phyloP scores from a whole-genome alignment of 2,329 filamentous ascomycete genomes.

The Akanthomyces dipterigenus region DNA sequence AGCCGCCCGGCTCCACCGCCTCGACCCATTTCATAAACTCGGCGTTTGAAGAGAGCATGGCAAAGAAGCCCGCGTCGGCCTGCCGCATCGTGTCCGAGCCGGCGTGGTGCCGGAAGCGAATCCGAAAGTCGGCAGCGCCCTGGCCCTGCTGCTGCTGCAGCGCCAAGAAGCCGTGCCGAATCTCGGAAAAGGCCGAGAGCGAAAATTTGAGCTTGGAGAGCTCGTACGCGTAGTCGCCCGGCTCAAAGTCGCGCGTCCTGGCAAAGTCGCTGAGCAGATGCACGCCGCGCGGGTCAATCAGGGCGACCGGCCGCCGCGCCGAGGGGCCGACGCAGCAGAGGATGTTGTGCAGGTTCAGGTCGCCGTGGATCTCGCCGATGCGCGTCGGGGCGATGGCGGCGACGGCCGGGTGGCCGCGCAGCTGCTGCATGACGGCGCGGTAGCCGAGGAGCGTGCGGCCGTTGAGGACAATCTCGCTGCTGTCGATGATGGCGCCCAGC shows the following conservation, averaged over 20 bases:
- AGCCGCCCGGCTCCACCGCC: neutral
- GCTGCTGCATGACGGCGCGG: neutral
- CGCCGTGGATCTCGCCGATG: slow-evolving; percentile 7
- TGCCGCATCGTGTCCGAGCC: slow-evolving; percentile 5
- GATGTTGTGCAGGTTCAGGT: slow-evolving; percentile 10
- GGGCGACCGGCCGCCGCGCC: neutral
- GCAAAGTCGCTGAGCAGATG: slow-evolving; percentile 10
- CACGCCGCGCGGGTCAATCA: slow-evolving; percentile 11
- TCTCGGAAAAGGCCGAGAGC: slow-evolving; percentile 6
- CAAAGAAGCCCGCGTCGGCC: slow-evolving; percentile 4
- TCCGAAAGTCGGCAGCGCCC: neutral
- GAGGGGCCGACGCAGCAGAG: neutral
- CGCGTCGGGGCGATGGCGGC: neutral
- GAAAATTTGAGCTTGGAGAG: slow-evolving; percentile 9
- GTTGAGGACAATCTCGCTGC: neutral
- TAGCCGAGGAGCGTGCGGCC: neutral
- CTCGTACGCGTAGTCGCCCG: slow-evolving; percentile 7
- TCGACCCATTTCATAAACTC: slow-evolving; percentile 4
- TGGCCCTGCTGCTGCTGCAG: neutral
- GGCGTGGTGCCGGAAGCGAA: neutral
- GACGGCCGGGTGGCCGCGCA: neutral
- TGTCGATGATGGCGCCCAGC: slow-evolving; percentile 7
- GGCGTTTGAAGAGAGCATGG: neutral
- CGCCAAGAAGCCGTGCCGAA: neutral
- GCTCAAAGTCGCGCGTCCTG: slow-evolving; percentile 4